Evolutionary conservation across 1,284 basidiomycete species (phyloP).

Genomic region (Austropuccinia psidii): DNA sequence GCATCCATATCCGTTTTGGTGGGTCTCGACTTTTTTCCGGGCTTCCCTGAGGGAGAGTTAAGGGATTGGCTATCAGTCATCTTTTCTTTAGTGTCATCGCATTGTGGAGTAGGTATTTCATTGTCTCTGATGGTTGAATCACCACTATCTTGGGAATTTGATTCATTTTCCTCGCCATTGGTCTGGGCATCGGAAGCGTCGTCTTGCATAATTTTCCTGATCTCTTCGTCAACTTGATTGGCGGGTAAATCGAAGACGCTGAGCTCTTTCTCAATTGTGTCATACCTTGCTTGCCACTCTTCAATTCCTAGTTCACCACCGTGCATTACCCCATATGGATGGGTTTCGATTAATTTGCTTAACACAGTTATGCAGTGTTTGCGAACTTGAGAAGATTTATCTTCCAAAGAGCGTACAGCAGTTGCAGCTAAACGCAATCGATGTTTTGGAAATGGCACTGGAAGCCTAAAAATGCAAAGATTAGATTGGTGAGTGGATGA

Average conservation of each 20-base stretch:
- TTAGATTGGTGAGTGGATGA: neutral
- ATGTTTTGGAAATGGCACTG: slow-evolving; percentile 77
- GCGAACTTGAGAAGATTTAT: slow-evolving; percentile 81
- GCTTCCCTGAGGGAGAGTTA: neutral
- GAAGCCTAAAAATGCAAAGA: slow-evolving; percentile 54
- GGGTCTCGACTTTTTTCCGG: slow-evolving; percentile 1
- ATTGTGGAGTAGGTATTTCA: slow-evolving; percentile 47
- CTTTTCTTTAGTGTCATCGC: slow-evolving; percentile 45
- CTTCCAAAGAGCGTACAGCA: slow-evolving; percentile 72
- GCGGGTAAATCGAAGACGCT: slow-evolving; percentile 49
- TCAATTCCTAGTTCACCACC: slow-evolving; percentile 69
- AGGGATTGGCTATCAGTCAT: slow-evolving; percentile 35
- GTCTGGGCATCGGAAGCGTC: slow-evolving; percentile 48
- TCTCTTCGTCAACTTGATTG: slow-evolving; percentile 46
- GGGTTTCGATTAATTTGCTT: slow-evolving; percentile 70
- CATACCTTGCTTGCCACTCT: slow-evolving; percentile 68
- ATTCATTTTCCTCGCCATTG: neutral
- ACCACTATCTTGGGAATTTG: neutral
- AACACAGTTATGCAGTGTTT: slow-evolving; percentile 74
- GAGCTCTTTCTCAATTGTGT: slow-evolving; percentile 54
- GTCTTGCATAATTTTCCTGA: slow-evolving; percentile 51
- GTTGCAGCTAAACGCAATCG: slow-evolving; percentile 66
- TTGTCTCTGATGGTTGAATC: slow-evolving; percentile 49
- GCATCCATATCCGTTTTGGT: slow-evolving; percentile 26
- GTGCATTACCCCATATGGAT: slow-evolving; percentile 78